Conservation (phyloP, 108 stramenopile genomes). For the Licmophora abbreviata region DNA sequence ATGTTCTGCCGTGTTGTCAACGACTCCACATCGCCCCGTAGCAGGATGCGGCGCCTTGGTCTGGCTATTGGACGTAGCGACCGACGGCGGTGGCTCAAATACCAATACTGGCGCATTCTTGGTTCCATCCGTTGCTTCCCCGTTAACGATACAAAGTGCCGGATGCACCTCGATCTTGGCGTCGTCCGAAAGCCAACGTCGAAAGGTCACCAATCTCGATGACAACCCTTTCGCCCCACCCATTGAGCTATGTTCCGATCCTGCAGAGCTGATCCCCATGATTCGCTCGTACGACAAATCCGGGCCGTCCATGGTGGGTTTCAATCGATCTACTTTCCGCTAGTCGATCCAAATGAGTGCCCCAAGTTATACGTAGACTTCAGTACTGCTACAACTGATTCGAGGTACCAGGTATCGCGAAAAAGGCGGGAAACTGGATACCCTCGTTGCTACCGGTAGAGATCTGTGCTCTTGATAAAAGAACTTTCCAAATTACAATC, state of each 20-base stretch:
- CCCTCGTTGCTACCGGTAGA: too few relatives aligned
- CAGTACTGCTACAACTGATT: background rate
- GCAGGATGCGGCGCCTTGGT: constrained; percentile 7
- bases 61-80: constrained; percentile 8
- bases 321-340: background rate
- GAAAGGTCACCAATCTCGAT: constrained; percentile 53
- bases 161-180: constrained; percentile 56
- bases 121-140: constrained; percentile 84
- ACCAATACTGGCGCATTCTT: constrained; percentile 73
- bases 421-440: too few relatives aligned
- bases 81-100: constrained; percentile 38
- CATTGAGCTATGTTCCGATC: constrained; percentile 1
- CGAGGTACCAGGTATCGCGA: too few relatives aligned
- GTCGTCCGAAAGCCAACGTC: constrained; percentile 65
- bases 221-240: constrained; percentile 54
- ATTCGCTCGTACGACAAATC: constrained; percentile 21
- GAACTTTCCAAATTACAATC: too few relatives aligned
- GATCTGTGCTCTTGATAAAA: too few relatives aligned
- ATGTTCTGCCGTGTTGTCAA: constrained; percentile 55
- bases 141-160: constrained; percentile 74
- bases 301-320: background rate
- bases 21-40: constrained; percentile 50
- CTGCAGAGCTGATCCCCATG: constrained; percentile 24
- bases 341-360: background rate
- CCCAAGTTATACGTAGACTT: background rate